Evolutionary conservation across 345 rosid species (phyloP).

Genomic region (Ceriops tagal): DNA sequence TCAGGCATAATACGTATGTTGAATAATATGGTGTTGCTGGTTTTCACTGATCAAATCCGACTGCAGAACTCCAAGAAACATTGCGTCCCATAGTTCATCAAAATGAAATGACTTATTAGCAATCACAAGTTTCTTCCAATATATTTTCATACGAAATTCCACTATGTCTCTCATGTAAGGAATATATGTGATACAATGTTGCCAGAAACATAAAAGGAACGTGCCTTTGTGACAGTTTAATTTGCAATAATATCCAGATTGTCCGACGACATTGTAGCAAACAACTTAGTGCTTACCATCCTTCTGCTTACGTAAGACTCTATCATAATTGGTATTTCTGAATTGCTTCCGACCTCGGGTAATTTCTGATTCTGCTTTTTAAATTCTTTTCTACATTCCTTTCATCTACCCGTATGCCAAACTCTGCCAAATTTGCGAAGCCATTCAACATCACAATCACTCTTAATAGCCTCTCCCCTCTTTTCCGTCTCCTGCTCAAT

Average conservation of each 20-base stretch:
- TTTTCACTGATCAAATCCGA: neutral
- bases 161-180: neutral
- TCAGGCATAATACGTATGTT: constrained; percentile 1
- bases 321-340: constrained; percentile 42
- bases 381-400: constrained; percentile 85
- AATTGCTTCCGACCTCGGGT: constrained; percentile 40
- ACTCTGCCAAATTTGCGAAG: constrained; percentile 96
- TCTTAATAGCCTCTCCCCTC: constrained; percentile 52
- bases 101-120: too few relatives aligned
- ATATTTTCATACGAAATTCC: neutral
- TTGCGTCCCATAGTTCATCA: neutral
- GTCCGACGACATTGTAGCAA: neutral
- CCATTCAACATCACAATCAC: constrained; percentile 57
- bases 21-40: neutral
- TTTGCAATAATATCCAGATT: neutral
- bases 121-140: neutral
- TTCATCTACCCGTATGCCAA: constrained; percentile 91
- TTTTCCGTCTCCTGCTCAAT: constrained; percentile 82
- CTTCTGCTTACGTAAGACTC: constrained; percentile 77
- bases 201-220: neutral
- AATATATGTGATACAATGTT: neutral
- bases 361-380: constrained; percentile 61
- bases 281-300: constrained; percentile 43
- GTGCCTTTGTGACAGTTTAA: neutral
- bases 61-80: neutral